Percentiles rank a stretch among this genome's conserved stretches.
These are phyloP conservation scores for Uncinocarpus reesii DNA, from an alignment of 2,329 filamentous ascomycete species.

Conservation along the genomic window DNA sequence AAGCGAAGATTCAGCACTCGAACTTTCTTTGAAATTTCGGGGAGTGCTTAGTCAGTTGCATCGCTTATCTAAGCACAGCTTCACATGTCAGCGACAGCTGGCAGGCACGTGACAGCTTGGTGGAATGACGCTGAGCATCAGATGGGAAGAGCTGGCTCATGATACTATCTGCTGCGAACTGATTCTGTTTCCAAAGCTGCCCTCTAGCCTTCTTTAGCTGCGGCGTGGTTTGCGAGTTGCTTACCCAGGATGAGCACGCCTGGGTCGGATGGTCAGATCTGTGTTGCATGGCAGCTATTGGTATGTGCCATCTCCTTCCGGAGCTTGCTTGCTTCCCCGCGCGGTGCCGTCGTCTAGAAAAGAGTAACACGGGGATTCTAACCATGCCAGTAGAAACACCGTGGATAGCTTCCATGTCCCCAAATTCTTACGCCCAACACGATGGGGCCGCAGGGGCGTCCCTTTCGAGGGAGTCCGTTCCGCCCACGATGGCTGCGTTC, in stretches of 20 bases:
- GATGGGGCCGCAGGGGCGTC: conserved; percentile 28
- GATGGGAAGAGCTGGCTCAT: not conserved
- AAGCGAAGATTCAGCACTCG: not conserved
- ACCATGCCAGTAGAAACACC: conserved; percentile 36
- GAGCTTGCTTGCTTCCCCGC: conserved; percentile 6
- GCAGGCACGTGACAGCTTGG: not conserved
- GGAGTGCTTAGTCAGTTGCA: not conserved
- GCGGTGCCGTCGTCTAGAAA: not conserved
- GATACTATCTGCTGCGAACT: not conserved
- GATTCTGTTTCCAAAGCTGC: not conserved
- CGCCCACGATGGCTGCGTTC: conserved; percentile 79
- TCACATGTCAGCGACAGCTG: conserved; percentile 7
- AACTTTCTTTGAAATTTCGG: conserved; percentile 3
- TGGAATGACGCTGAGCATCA: too few species aligned
- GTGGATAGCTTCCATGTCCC: conserved; percentile 47
- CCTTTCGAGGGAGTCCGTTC: conserved; percentile 37
- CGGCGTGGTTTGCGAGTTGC: not conserved
- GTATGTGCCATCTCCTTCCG: conserved; percentile 23
- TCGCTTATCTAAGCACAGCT: not conserved
- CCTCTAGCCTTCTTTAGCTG: not conserved
- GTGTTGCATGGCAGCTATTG: conserved; percentile 43
- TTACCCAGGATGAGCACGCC: conserved; percentile 9
- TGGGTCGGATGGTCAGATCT: conserved; percentile 5
- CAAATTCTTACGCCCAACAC: conserved; percentile 31
- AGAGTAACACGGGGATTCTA: conserved; percentile 10